phyloP scores from a whole-genome alignment of 176 grass and related monocot genomes.

The Lolium perenne region DNA sequence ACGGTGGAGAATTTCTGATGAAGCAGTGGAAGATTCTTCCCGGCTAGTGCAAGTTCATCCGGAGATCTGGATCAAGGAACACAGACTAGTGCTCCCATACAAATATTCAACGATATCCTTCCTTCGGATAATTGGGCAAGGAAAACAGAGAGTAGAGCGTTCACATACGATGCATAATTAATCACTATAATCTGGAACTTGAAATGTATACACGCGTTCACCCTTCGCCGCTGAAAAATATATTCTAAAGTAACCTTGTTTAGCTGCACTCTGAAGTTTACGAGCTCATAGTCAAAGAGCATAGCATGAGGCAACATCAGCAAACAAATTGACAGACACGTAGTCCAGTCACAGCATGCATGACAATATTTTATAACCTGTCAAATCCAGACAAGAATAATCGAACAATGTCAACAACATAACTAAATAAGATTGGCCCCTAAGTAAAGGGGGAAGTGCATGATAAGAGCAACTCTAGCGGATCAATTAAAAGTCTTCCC shows the following conservation, averaged over 20 bases:
- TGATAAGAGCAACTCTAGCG: too few relatives aligned
- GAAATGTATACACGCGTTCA: not conserved
- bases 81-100: not conserved
- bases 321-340: not conserved
- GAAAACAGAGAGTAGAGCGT: not conserved
- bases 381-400: conserved; percentile 17
- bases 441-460: too few relatives aligned
- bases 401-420: not conserved
- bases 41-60: not conserved
- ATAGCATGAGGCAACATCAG: not conserved
- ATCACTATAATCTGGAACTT: not conserved
- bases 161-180: not conserved
- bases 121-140: not conserved
- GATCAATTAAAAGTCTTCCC: too few relatives aligned
- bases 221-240: too few relatives aligned
- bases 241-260: not conserved
- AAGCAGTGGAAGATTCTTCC: not conserved
- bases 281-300: not conserved
- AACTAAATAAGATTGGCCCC: not conserved
- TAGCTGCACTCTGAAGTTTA: not conserved
- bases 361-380: not conserved
- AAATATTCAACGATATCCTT: not conserved
- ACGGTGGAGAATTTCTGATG: not conserved
- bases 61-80: not conserved
- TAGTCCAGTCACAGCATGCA: too few relatives aligned